A percentile compares a stretch with the other conserved stretches of the same genome.
These are phyloP conservation scores for Wickerhamomyces ciferrii DNA, from an alignment of 805 yeast genomes.

Conservation along the genomic window DNA sequence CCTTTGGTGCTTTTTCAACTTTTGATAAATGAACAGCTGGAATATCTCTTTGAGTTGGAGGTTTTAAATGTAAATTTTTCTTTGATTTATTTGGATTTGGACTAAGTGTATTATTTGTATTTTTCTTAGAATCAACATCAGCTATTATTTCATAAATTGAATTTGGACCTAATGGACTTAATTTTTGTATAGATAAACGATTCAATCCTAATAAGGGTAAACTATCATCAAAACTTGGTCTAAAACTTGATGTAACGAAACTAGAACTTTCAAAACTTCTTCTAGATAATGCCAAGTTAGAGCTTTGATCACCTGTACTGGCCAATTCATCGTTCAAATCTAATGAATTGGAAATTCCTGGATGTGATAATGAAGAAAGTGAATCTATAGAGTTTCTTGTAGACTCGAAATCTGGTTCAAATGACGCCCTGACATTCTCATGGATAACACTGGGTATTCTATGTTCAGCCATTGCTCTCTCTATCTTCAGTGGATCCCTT, in stretches of 20 bases:
- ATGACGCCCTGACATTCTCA: not conserved
- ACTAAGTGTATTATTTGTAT: constrained; percentile 19
- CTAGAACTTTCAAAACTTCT: constrained; percentile 28
- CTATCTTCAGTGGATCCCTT: too few relatives aligned
- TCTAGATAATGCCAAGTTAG: constrained; percentile 17
- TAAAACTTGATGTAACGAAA: constrained; percentile 20
- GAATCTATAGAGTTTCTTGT: not conserved
- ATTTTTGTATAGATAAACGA: constrained; percentile 30
- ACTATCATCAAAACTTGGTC: constrained; percentile 30
- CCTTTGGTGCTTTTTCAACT: constrained; percentile 37
- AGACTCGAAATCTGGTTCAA: not conserved
- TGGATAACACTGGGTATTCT: not conserved
- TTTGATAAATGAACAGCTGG: constrained; percentile 71
- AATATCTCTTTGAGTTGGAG: constrained; percentile 79
- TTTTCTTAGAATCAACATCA: constrained; percentile 42
- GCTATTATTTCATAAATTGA: constrained; percentile 74
- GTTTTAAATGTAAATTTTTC: constrained; percentile 42
- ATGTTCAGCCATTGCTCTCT: not conserved
- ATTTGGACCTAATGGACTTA: constrained; percentile 63
- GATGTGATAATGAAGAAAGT: not conserved
- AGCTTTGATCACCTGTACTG: constrained; percentile 16
- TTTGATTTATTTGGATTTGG: constrained; percentile 24
- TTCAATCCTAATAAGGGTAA: constrained; percentile 33
- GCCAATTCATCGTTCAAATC: constrained; percentile 29
- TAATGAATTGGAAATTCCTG: constrained; percentile 10